These are phyloP conservation scores for Handroanthus guayacan DNA, from an alignment of 257 asterid species.

Conservation along the genomic window DNA sequence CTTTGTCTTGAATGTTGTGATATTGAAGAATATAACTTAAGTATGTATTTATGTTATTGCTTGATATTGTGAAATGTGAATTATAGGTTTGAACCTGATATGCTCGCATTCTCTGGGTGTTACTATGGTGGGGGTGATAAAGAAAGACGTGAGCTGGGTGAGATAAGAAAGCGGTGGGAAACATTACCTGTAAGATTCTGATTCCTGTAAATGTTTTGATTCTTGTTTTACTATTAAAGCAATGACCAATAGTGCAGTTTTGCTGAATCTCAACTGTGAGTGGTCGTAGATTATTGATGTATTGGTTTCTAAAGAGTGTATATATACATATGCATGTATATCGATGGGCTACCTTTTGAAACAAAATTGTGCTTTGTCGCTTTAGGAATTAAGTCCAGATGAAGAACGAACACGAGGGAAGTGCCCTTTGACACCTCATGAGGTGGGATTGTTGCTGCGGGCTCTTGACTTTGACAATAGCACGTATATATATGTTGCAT, in stretches of 20 bases:
- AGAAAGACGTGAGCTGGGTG: slow-evolving; percentile 64
- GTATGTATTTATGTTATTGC: slow-evolving; percentile 18
- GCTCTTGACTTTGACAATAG: slow-evolving; percentile 91
- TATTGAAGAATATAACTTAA: slow-evolving; percentile 21
- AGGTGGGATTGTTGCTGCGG: slow-evolving; percentile 94
- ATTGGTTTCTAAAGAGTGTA: slow-evolving; percentile 15
- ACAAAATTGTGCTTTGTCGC: slow-evolving; percentile 33
- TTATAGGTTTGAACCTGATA: slow-evolving; percentile 78
- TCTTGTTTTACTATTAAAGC: slow-evolving; percentile 27
- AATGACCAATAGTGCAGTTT: slow-evolving; percentile 25
- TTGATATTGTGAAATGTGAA: slow-evolving; percentile 28
- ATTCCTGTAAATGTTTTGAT: slow-evolving; percentile 23
- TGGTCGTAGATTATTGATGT: background rate
- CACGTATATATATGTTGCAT: slow-evolving; percentile 88
- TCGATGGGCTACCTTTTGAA: slow-evolving; percentile 12
- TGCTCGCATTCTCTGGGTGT: slow-evolving; percentile 82
- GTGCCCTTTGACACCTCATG: slow-evolving; percentile 98
- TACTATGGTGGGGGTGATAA: slow-evolving; percentile 80
- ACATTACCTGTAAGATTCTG: slow-evolving; percentile 63
- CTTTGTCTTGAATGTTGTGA: slow-evolving; percentile 18
- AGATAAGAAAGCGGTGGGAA: slow-evolving; percentile 80
- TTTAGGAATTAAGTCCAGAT: slow-evolving; percentile 87
- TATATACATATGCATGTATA: background rate
- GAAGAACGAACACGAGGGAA: slow-evolving; percentile 95
- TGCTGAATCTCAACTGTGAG: slow-evolving; percentile 17